Conservation (phyloP, 1,284 basidiomycete genomes). For the Apiotrichum mycotoxinovorans region DNA sequence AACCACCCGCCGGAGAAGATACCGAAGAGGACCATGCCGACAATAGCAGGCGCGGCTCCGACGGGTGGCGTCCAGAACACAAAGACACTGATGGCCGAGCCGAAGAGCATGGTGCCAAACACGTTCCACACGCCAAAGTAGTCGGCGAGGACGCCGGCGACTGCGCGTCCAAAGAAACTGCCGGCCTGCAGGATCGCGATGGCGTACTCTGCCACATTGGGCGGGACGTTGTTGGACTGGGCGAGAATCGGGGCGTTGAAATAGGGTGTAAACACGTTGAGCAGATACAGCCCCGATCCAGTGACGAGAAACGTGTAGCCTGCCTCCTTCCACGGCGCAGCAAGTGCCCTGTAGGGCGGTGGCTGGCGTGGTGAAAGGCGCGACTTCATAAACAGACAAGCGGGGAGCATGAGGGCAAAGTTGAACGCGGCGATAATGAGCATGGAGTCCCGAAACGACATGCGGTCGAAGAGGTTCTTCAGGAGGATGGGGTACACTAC, state of each 20-base stretch:
- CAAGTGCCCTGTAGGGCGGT: conserved; percentile 12
- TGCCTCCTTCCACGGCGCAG: conserved; percentile 32
- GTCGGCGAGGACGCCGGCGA: conserved; percentile 25
- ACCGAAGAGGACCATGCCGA: conserved; percentile 40
- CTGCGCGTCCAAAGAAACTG: conserved; percentile 23
- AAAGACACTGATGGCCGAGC: conserved; percentile 16
- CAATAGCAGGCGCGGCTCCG: conserved; percentile 25
- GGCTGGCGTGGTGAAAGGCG: conserved; percentile 23
- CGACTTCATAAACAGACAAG: conserved; percentile 23
- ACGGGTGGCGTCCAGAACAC: conserved; percentile 29
- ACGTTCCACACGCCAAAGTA: conserved; percentile 23
- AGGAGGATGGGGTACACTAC: conserved; percentile 45
- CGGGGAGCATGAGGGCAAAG: conserved; percentile 21
- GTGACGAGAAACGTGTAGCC: conserved; percentile 32
- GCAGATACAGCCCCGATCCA: conserved; percentile 23
- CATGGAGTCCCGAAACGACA: conserved; percentile 24
- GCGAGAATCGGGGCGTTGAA: conserved; percentile 34
- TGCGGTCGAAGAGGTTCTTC: conserved; percentile 31
- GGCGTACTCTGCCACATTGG: conserved; percentile 19
- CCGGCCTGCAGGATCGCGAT: conserved; percentile 29
- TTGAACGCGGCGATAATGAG: conserved; percentile 26
- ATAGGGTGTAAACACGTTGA: conserved; percentile 30
- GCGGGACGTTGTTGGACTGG: conserved; percentile 6
- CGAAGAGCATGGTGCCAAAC: conserved; percentile 19
- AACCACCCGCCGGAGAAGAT: conserved; percentile 39